phyloP scores from a whole-genome alignment of 768 basidiomycete species.

The Xerocomus spinulosus region DNA sequence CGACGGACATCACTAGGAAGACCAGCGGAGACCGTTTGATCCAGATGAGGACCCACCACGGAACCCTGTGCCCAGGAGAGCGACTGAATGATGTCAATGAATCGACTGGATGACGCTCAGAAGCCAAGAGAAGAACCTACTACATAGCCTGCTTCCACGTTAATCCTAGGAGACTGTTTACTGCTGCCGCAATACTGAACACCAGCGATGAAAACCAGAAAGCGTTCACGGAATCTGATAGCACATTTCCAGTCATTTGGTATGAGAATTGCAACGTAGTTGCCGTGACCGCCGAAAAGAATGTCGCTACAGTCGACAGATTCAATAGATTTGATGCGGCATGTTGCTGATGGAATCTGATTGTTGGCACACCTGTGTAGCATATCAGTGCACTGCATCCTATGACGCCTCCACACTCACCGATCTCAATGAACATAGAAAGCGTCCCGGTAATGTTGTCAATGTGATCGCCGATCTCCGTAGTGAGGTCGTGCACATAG shows the following conservation, averaged over 20 bases:
- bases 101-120: constrained; percentile 3
- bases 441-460: constrained; percentile 50
- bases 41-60: constrained; percentile 69
- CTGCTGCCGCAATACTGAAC: constrained; percentile 51
- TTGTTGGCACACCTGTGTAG: constrained; percentile 48
- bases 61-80: constrained; percentile 51
- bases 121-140: constrained; percentile 32
- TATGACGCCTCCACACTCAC: constrained; percentile 30
- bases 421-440: constrained; percentile 50
- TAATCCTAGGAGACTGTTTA: constrained; percentile 48
- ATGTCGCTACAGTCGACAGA: constrained; percentile 50
- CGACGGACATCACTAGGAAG: constrained; percentile 79
- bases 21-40: constrained; percentile 81
- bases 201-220: constrained; percentile 55
- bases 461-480: constrained; percentile 51
- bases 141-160: constrained; percentile 59
- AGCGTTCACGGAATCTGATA: constrained; percentile 43
- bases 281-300: constrained; percentile 53
- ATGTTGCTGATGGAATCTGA: constrained; percentile 51
- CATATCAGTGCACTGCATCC: constrained; percentile 24
- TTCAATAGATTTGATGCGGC: constrained; percentile 46
- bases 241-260: constrained; percentile 27
- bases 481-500: constrained; percentile 49
- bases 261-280: constrained; percentile 48
- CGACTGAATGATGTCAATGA: constrained; percentile 35